Base-by-base conservation (phyloP, 352 stramenopile genomes). In the Globisporangium lucens region DNA sequence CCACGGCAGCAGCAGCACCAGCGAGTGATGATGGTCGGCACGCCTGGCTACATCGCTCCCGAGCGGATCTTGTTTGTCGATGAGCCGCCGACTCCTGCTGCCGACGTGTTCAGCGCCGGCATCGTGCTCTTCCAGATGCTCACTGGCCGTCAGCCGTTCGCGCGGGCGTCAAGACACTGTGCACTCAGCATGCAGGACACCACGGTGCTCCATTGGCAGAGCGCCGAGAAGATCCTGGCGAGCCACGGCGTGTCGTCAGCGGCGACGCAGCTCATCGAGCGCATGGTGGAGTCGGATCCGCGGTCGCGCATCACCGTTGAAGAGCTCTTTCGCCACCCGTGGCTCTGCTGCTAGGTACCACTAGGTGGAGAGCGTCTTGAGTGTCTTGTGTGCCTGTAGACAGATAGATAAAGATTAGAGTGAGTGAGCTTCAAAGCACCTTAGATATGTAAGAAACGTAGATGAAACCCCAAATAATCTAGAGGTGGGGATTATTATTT, bases 101-200 rank as follows among this genome's bases (percentile, higher is more conserved):
- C 73, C 2, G 83, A 91, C 55, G 61, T 89, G 15, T 91, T 91
- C 56, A 89, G 81, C 47, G 49, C 85, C 3, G 83, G 83, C n/a
- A 66, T 91, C 29, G 22, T 89, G 24, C 68, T 90, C 8, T 90
- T 83, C 61, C 83, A 91, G 61, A 58, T 82, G n/a, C 68, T 91
- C 12, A 73, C 79, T 13, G 82, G 80, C 12, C 70, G 84, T 30
- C 81, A 91, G 61, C 83, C 83, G 8, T 91, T 83, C 61, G 33
- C 70, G 24, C 53, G 66, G 20, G 59, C 49, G 24, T 61, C 65
- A 15, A 75, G 72, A 0, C 76, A 75, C 7, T 24, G 33, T 2
- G 49, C 67, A 3, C 68, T 90, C 56, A 67, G 64, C n/a, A 71
- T 90, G 36, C 49, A 72, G 4, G 82, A 87, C 51, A 78, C 80